phyloP scores from a whole-genome alignment of 768 basidiomycete genomes.

The Sistotremastrum suecicum region DNA sequence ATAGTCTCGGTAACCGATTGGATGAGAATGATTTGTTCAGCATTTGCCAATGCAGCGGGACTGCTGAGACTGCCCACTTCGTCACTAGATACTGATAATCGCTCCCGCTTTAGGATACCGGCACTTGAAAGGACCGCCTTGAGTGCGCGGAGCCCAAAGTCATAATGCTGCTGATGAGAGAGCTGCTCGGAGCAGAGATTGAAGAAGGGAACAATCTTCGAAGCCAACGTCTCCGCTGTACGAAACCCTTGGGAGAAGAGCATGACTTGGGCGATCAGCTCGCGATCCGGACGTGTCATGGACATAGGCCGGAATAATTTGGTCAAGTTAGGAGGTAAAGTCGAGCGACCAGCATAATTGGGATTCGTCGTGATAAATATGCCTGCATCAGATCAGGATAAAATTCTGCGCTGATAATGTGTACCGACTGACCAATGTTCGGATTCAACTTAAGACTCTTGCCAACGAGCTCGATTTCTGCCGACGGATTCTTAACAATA shows the following conservation, averaged over 20 bases:
- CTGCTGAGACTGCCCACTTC: slow-evolving; percentile 49
- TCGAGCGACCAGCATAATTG: slow-evolving; percentile 94
- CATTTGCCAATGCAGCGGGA: slow-evolving; percentile 21
- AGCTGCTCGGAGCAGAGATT: slow-evolving; percentile 96
- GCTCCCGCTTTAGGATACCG: slow-evolving; percentile 92
- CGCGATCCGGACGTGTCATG: slow-evolving; percentile 96
- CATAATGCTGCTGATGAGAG: slow-evolving; percentile 95
- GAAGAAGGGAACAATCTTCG: slow-evolving; percentile 98
- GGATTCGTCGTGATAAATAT: slow-evolving; percentile 99
- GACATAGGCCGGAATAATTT: slow-evolving; percentile 98
- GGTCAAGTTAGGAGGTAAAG: slow-evolving; percentile 73
- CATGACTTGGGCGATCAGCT: slow-evolving; percentile 99
- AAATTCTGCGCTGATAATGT: neutral
- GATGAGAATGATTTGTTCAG: slow-evolving; percentile 93
- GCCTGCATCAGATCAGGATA: slow-evolving; percentile 27
- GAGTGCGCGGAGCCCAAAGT: slow-evolving; percentile 94
- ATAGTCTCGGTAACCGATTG: slow-evolving; percentile 98
- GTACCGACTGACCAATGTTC: slow-evolving; percentile 57
- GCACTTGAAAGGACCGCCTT: slow-evolving; percentile 95
- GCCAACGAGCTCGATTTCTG: slow-evolving; percentile 90
- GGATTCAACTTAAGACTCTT: slow-evolving; percentile 87
- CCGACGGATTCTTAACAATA: slow-evolving; percentile 68
- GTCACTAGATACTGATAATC: slow-evolving; percentile 38
- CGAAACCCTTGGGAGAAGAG: slow-evolving; percentile 99
- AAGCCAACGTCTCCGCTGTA: slow-evolving; percentile 92